phyloP scores from a whole-genome alignment of 768 basidiomycete species.

The Leccinellum albellum region DNA sequence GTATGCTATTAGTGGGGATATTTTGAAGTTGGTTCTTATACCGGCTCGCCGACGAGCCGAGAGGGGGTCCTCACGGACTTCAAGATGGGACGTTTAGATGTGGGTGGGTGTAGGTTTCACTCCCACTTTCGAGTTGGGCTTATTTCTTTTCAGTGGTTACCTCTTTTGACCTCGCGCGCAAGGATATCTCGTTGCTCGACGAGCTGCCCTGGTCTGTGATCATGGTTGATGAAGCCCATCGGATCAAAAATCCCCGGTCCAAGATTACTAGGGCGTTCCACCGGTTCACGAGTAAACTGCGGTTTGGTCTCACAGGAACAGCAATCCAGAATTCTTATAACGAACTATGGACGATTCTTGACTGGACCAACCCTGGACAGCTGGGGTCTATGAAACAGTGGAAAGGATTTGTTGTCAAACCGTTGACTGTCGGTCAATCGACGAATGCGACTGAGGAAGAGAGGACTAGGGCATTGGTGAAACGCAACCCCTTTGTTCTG shows the following conservation, averaged over 20 bases:
- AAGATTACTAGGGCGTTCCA: slow-evolving; percentile 67
- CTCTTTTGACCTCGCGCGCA: slow-evolving; percentile 71
- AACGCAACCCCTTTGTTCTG: slow-evolving; percentile 7
- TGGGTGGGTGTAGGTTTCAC: slow-evolving; percentile 49
- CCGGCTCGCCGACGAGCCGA: slow-evolving; percentile 49
- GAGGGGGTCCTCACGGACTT: slow-evolving; percentile 64
- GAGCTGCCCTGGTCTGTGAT: slow-evolving; percentile 68
- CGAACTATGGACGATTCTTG: slow-evolving; percentile 88
- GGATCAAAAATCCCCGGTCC: slow-evolving; percentile 74
- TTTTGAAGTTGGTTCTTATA: slow-evolving; percentile 80
- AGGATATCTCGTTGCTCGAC: slow-evolving; percentile 66
- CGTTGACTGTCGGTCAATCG: slow-evolving; percentile 66
- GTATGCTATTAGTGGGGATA: slow-evolving; percentile 74
- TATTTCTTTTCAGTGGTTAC: slow-evolving; percentile 58
- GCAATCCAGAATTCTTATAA: slow-evolving; percentile 84
- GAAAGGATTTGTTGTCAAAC: slow-evolving; percentile 66
- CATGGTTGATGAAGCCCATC: slow-evolving; percentile 88
- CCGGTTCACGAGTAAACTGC: slow-evolving; percentile 57
- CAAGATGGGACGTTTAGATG: slow-evolving; percentile 76
- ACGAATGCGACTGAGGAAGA: slow-evolving; percentile 60
- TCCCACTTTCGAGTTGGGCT: not conserved
- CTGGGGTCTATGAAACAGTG: slow-evolving; percentile 75
- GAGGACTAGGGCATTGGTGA: slow-evolving; percentile 49
- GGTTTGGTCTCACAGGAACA: slow-evolving; percentile 88
- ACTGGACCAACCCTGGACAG: slow-evolving; percentile 85